phyloP scores from a whole-genome alignment of 2,329 filamentous ascomycete genomes.

The Aspergillus sp. region DNA sequence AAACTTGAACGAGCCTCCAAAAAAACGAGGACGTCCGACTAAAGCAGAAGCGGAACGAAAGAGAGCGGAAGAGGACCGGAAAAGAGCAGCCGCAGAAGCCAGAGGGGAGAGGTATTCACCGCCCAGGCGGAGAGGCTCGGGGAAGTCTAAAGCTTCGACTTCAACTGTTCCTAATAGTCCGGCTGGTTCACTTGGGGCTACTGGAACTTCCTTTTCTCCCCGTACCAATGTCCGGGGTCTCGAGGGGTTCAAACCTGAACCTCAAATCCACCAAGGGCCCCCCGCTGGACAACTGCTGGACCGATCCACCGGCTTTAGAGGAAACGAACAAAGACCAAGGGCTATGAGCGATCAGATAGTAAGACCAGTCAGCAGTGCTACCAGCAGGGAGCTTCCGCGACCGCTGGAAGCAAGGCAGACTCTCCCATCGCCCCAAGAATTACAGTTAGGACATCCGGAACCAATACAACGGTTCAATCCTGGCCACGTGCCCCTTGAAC shows the following conservation, averaged over 20 bases:
- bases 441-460: conserved; percentile 24
- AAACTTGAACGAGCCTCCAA: conserved; percentile 29
- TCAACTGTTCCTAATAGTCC: conserved; percentile 23
- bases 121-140: conserved; percentile 19
- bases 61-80: conserved; percentile 31
- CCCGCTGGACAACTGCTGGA: not conserved
- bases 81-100: conserved; percentile 31
- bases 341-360: conserved; percentile 16
- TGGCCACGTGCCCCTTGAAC: conserved; percentile 17
- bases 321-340: conserved; percentile 9
- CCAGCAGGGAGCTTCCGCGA: conserved; percentile 22
- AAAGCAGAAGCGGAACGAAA: conserved; percentile 37
- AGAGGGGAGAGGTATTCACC: conserved; percentile 35
- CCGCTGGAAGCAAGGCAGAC: conserved; percentile 21
- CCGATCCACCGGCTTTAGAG: not conserved
- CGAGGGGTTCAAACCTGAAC: conserved; percentile 12
- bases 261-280: conserved; percentile 13
- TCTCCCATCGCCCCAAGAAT: conserved; percentile 22
- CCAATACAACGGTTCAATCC: conserved; percentile 18
- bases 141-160: conserved; percentile 21
- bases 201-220: conserved; percentile 13
- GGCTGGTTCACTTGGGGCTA: conserved; percentile 14
- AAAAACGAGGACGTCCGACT: conserved; percentile 39
- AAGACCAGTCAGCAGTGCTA: conserved; percentile 2
- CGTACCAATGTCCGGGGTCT: conserved; percentile 10